Base-by-base conservation (phyloP, 176 grass and related monocot genomes). In the Oryza meyeriana region DNA sequence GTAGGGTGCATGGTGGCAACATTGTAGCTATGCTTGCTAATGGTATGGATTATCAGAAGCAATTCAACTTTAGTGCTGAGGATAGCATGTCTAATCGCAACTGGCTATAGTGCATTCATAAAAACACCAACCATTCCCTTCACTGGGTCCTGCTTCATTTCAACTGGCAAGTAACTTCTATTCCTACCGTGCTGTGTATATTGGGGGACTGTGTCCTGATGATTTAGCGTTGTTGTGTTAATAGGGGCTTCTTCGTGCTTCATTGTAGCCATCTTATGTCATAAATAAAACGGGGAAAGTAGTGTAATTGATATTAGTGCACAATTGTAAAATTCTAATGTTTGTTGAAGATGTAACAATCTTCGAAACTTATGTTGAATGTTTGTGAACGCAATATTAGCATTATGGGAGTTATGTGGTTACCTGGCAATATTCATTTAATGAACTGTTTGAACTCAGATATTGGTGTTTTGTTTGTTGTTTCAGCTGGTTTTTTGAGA, bases 1-100 rank as follows among this genome's bases (percentile, higher is more conserved):
- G 89, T 39, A 88, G 89, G 78, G 85, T 91, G 48, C 82, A 87
- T 75, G 89, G 89, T 32, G 89, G 89, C 35, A 85, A 71, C 26
- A 70, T 88, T 25, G 26, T 88, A 13, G 68, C 74, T 58, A 74
- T 91, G 78, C 41, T 91, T 42, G 61, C 61, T 65, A 79, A 47
- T 29, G 75, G 79, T 24, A 34, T 64, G 52, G 68, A 50, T 36
- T 12, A 65, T 29, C 61, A 25, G 16, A 61, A 70, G 22, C 42
- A 52, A 31, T 63, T 79, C 7, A 17, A 50, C 32, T 62, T 14
- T 44, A 34, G 40, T 24, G 38, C 27, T 0, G 78, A 64, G 63
- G 72, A 22, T 57, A 41, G 32, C 30, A 61, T 20, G 3, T 74
- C 63, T 36, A 2, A 24, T n/a, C 45, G 10, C 47, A 80, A 75